Evolutionary conservation across 1,284 basidiomycete genomes (phyloP), one percentile per base, ranked within the genome.

Genomic region (Trichosporon coremiiforme): DNA sequence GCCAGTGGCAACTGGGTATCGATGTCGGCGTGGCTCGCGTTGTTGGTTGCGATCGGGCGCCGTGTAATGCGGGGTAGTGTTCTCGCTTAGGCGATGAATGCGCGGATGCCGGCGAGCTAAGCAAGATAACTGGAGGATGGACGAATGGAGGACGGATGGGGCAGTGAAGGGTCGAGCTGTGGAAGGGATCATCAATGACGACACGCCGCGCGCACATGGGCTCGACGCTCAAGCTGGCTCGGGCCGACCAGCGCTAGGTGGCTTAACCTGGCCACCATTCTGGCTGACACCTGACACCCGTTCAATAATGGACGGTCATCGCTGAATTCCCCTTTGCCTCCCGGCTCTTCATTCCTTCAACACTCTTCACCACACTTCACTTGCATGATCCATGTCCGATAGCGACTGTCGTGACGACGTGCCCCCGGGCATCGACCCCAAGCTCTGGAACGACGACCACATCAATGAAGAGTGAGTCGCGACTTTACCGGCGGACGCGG

Each of bases 391-490:
- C 22, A 29, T 29, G 31, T 13, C 22, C 35, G 33, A 63, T 50
- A 47, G 31, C 35, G n/a, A 17, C 66, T 7, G 36, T 12, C 36
- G 36, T 12, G 57, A 62, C 29, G 66, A 55, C 45, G 63, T 72
- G 10, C 73, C 71, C 0, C 57, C 65, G 10, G 71, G 71, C 45
- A 68, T 74, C 36, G 70, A 72, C 45, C 65, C 69, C 31, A 70
- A 64, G 22, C 69, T 83, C 12, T 84, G 87, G 68, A 76, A 82
- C n/a, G 71, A 75, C 20, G 86, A 90, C 78, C 92, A 89, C 82
- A 86, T 91, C 57, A 86, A 93, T 75, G 90, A 92, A 83, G 85
- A 87, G 92, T 92, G 73, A 63, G 81, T 73, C 29, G n/a, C 29
- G 29, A 1, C 8, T 17, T n/a, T 17, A 65, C 8, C n/a, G 15